Evolutionary conservation across 257 asterid species (phyloP), one percentile per base, ranked within the genome.

Genomic region (Capsicum rhomboideum): DNA sequence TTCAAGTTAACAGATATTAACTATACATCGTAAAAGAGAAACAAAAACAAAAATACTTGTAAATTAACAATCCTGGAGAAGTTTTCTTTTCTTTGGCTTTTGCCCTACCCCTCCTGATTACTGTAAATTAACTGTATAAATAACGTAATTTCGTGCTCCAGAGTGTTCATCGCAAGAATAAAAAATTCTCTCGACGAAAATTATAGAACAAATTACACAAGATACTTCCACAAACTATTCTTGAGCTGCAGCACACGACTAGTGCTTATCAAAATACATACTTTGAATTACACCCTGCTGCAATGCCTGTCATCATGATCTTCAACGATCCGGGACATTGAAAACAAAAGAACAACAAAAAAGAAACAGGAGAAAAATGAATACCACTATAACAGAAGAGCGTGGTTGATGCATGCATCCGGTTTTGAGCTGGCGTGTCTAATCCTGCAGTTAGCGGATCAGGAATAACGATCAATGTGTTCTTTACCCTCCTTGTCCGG

Each of bases 211-310:
- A 85, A 84, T 66, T 78, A 89, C 89, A 90, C 75, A 79, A 79
- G 86, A 87, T 71, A 84, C 83, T 91, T 80, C 71, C 84, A 89
- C 90, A 86, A 88, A 82, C 86, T 90, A 88, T 84, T 82, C 88
- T 89, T 83, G 87, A 66, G 87, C 88, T 56, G 84, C 88, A 79
- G 72, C 87, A 86, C 84, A 69, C 75, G 44, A 74, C 80, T 56
- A 55, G 69, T 80, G 85, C 78, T 85, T 77, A 85, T 84, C 50
- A 44, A 87, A 68, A 77, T 49, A 50, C 88, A 90, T 90, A 87
- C 84, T 92, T n/a, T 87, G 86, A 87, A 89, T 87, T 86, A 89
- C 91, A 89, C 74, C 85, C 86, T 49, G 88, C 91, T 90, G 87
- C 90, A 87, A 86, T 78, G 72, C 87, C 90, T 59, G 37, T n/a